Evolutionary conservation across 306 rosid species (phyloP).

Genomic region (Cucurbita moschata): DNA sequence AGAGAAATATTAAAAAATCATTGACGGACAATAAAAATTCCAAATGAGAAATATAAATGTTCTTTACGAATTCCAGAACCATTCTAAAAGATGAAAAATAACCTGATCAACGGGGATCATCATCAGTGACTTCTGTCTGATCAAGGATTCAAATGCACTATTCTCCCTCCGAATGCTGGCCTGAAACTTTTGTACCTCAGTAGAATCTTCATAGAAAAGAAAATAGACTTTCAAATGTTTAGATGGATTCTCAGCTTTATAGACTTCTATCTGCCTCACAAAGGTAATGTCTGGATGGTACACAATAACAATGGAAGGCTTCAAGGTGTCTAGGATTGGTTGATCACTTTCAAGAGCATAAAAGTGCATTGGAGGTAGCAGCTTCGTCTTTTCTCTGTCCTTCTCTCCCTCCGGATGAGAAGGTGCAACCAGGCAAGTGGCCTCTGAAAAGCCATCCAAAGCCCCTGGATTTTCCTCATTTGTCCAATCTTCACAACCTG

Average conservation of each 20-base stretch:
- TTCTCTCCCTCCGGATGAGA: slow-evolving; percentile 18
- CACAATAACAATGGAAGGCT: slow-evolving; percentile 63
- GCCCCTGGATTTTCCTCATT: slow-evolving; percentile 22
- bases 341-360: slow-evolving; percentile 86
- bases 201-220: slow-evolving; percentile 81
- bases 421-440: slow-evolving; percentile 18
- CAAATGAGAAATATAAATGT: not conserved
- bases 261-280: slow-evolving; percentile 86
- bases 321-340: slow-evolving; percentile 65
- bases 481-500: slow-evolving; percentile 26
- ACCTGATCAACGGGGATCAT: slow-evolving; percentile 95
- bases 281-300: slow-evolving; percentile 92
- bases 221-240: slow-evolving; percentile 70
- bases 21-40: not conserved
- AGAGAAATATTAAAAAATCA: not conserved
- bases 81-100: slow-evolving; percentile 1
- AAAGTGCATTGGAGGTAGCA: slow-evolving; percentile 64
- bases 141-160: slow-evolving; percentile 93
- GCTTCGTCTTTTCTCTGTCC: slow-evolving; percentile 24
- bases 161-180: slow-evolving; percentile 89
- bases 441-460: slow-evolving; percentile 24
- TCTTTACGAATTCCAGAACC: not conserved
- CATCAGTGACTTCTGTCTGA: slow-evolving; percentile 93
- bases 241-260: slow-evolving; percentile 64
- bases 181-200: slow-evolving; percentile 88